Evolutionary conservation across 495 filamentous ascomycete genomes (phyloP), one percentile per base, ranked within the genome.

Genomic region (Usnea hakonensis): DNA sequence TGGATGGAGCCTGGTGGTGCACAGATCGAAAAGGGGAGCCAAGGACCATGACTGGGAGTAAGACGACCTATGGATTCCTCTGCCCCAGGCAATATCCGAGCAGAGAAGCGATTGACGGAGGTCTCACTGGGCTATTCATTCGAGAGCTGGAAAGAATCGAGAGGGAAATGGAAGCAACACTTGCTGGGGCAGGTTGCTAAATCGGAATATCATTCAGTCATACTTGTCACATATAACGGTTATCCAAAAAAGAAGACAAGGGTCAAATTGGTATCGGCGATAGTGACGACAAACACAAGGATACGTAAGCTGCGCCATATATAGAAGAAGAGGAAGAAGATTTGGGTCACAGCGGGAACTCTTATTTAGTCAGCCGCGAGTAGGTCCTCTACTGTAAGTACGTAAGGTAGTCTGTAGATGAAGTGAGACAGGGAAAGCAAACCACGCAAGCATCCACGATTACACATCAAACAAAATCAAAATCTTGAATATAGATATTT

Each of bases 31-130:
- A 41, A 21, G 30, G 54, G 37, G 35, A 58, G 37, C 40, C 37
- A 28, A 48, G 35, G 19, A 58, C 41, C 58, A 61, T 61, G 40
- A 19, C 58, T 54, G 38, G 36, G 6, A 43, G 48, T 41, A n/a
- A 11, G 19, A 19, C n/a, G 16, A 16, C 0, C 23, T 52, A n/a
- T 11, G 26, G 9, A 5, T 23, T 33, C 21, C 40, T 21, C 16
- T 32, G 36, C 30, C 26, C 23, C 26, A 5, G 13, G 23, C 23
- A 26, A 23, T 4, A 3, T 2, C 7, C 5, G 10, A 0, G 17
- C 2, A 17, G 38, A 30, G 46, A 30, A 26, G 46, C 23, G 26
- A 30, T 28, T 17, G 26, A 30, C 16, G 1, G 21, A 50, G 46
- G 11, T 16, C 23, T 16, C 3, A 28, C 46, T 50, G 28, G 46